A percentile compares a stretch with the other conserved stretches of the same genome.
Conservation (phyloP, 148 eudicot genomes). For the Pharnaceum exiguum region DNA sequence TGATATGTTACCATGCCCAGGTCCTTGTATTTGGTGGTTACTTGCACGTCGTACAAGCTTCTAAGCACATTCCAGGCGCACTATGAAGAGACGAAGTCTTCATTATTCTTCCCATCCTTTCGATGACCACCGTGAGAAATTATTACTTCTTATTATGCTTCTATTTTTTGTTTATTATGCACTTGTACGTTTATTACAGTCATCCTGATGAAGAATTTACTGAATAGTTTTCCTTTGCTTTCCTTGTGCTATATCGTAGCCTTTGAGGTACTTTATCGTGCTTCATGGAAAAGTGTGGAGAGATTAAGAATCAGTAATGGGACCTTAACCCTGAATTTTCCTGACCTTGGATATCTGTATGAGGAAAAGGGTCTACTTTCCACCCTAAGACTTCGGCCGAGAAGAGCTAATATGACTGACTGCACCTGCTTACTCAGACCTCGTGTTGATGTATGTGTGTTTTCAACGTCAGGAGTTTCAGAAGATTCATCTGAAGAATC, state of each 20-base stretch:
- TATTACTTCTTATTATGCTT: background rate
- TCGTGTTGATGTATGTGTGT: constrained; percentile 73
- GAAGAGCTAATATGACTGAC: constrained; percentile 61
- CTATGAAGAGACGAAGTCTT: constrained; percentile 22
- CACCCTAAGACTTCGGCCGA: constrained; percentile 67
- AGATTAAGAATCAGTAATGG: constrained; percentile 55
- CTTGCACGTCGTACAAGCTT: background rate
- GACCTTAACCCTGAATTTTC: constrained; percentile 37
- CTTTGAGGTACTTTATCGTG: constrained; percentile 62
- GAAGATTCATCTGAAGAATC: constrained; percentile 41
- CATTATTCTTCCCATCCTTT: constrained; percentile 32
- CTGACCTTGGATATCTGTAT: constrained; percentile 39
- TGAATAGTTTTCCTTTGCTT: background rate
- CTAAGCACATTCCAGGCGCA: background rate
- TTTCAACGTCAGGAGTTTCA: constrained; percentile 26
- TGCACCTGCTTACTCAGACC: constrained; percentile 80
- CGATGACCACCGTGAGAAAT: constrained; percentile 33
- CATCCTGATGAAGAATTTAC: too few relatives aligned
- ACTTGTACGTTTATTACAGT: background rate
- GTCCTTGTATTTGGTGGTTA: background rate
- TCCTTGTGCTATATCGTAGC: constrained; percentile 36
- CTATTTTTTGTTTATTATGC: background rate
- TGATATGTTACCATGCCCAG: background rate
- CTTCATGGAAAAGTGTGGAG: constrained; percentile 68
- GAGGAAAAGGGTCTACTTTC: constrained; percentile 55